phyloP scores from a whole-genome alignment of 106 monocot species.

The Dactylorhiza incarnata region DNA sequence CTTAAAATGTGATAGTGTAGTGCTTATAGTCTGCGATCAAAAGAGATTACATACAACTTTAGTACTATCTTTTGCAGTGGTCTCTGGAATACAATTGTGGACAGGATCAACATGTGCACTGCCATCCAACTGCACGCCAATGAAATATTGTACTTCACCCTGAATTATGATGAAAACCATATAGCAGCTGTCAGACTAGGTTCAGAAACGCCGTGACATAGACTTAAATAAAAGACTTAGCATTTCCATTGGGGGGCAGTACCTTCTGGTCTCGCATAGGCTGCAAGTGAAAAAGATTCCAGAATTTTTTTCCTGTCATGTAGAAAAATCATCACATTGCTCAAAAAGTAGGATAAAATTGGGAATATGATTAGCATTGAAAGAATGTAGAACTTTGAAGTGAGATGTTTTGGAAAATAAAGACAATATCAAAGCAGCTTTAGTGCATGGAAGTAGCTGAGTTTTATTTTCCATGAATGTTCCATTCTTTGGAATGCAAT shows the following conservation, averaged over 20 bases:
- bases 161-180: constrained; percentile 22
- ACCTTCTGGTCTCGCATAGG: constrained; percentile 99
- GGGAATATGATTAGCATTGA: not conserved
- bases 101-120: constrained; percentile 83
- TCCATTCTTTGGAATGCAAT: not conserved
- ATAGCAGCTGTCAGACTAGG: not conserved
- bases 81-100: constrained; percentile 73
- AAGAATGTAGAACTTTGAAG: not conserved
- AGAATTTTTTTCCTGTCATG: constrained; percentile 80
- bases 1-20: not conserved
- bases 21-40: not conserved
- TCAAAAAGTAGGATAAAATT: constrained; percentile 5
- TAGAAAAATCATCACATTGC: constrained; percentile 3
- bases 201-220: not conserved
- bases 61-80: constrained; percentile 58
- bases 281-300: constrained; percentile 98
- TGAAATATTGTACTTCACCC: constrained; percentile 98
- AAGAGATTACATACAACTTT: constrained; percentile 51
- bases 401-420: not conserved
- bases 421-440: not conserved
- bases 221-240: not conserved
- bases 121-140: constrained; percentile 98
- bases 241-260: constrained; percentile 5
- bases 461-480: not conserved
- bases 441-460: not conserved